Conservation (phyloP, 441 rosid species). For the Adansonia rubrostipa region DNA sequence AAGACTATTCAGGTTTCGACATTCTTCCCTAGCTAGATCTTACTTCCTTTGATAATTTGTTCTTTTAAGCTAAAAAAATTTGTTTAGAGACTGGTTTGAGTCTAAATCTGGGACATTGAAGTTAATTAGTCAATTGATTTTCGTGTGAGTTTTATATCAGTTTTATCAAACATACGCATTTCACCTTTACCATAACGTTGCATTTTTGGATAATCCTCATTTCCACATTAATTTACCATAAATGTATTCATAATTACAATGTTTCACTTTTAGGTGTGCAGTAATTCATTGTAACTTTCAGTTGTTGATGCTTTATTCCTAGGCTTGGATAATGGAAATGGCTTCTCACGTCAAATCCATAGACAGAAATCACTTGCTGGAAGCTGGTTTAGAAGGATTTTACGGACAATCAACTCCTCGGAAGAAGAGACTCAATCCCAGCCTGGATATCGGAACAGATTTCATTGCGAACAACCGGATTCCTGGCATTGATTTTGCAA, state of each 20-base stretch:
- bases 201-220: background rate
- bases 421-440: conserved; percentile 57
- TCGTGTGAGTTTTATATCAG: too few species aligned
- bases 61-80: too few species aligned
- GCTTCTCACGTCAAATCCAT: conserved; percentile 65
- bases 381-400: conserved; percentile 75
- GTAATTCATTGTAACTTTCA: conserved; percentile 16
- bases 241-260: background rate
- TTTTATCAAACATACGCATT: too few species aligned
- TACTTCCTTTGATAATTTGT: background rate
- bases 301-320: conserved; percentile 25
- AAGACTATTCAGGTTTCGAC: conserved; percentile 63
- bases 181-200: too few species aligned
- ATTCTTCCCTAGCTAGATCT: background rate
- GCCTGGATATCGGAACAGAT: conserved; percentile 51
- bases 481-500: conserved; percentile 64
- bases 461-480: conserved; percentile 64
- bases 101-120: conserved; percentile 6
- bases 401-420: conserved; percentile 67
- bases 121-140: background rate
- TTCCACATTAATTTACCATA: background rate
- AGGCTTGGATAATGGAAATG: conserved; percentile 80
- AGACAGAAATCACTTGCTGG: conserved; percentile 68
- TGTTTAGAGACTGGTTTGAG: too few species aligned
- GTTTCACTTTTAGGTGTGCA: conserved; percentile 30